These are phyloP conservation scores for Microthyrium microscopicum DNA, from an alignment of 2,329 filamentous ascomycete species.

Conservation along the genomic window DNA sequence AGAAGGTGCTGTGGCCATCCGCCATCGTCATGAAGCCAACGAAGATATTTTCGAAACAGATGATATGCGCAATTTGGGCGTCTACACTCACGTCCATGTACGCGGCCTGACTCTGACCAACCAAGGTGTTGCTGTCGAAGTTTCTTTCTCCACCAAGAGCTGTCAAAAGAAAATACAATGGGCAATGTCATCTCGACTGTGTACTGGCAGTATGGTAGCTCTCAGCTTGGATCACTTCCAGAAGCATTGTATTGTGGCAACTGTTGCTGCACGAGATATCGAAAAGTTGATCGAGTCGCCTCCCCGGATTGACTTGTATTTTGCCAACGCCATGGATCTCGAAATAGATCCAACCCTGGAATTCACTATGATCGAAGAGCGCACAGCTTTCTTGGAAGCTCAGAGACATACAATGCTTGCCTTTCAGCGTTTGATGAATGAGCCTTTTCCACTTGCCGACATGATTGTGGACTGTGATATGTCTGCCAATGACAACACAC, in stretches of 20 bases:
- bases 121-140: background rate
- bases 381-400: constrained; percentile 60
- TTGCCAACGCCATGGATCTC: constrained; percentile 42
- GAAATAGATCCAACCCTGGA: constrained; percentile 52
- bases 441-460: constrained; percentile 44
- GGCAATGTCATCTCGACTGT: too few species aligned
- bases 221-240: constrained; percentile 44
- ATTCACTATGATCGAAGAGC: constrained; percentile 65
- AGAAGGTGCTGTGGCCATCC: constrained; percentile 43
- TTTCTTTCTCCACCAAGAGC: background rate
- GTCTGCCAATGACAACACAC: constrained; percentile 29
- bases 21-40: constrained; percentile 32
- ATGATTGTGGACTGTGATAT: constrained; percentile 39
- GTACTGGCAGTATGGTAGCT: constrained; percentile 37
- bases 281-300: constrained; percentile 46
- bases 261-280: constrained; percentile 54
- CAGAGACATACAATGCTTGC: constrained; percentile 55
- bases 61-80: constrained; percentile 21
- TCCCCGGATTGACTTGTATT: constrained; percentile 61
- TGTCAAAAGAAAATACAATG: background rate
- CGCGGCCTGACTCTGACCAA: background rate
- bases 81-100: constrained; percentile 51
- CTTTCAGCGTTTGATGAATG: constrained; percentile 46
- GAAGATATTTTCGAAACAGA: constrained; percentile 33
- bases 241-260: constrained; percentile 49